These are phyloP conservation scores for Tricholoma furcatifolium DNA, from an alignment of 768 basidiomycete genomes.

Conservation along the genomic window DNA sequence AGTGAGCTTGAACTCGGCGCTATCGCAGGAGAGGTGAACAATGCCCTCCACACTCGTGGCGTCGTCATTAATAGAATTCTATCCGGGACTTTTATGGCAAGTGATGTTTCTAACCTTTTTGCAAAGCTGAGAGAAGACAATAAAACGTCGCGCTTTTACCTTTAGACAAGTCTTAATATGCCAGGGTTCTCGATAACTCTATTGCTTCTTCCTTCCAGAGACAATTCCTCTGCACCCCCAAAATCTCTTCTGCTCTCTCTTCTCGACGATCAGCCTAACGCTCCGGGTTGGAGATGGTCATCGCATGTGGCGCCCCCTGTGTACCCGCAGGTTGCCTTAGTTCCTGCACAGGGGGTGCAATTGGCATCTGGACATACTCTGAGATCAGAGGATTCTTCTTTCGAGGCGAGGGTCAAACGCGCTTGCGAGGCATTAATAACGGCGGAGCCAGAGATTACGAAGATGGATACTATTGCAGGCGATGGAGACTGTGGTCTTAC, in stretches of 20 bases:
- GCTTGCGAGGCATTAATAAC: constrained; percentile 67
- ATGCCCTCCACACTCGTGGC: constrained; percentile 51
- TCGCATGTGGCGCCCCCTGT: constrained; percentile 40
- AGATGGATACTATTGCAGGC: constrained; percentile 88
- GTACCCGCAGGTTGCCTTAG: constrained; percentile 14
- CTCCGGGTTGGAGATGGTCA: constrained; percentile 88
- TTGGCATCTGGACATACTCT: constrained; percentile 17
- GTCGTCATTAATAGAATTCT: constrained; percentile 63
- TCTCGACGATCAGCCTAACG: constrained; percentile 64
- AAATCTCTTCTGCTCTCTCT: constrained; percentile 54
- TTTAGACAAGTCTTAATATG: constrained; percentile 87
- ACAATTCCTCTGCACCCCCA: constrained; percentile 37
- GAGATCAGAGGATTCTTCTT: constrained; percentile 43
- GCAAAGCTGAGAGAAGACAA: neutral
- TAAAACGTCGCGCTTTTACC: neutral
- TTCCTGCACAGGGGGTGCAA: constrained; percentile 9
- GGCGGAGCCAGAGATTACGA: constrained; percentile 88
- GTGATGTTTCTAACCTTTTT: neutral
- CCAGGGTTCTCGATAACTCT: constrained; percentile 88
- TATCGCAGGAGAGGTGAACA: constrained; percentile 61
- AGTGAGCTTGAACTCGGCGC: constrained; percentile 80
- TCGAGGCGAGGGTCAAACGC: constrained; percentile 51
- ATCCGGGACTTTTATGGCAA: constrained; percentile 84
- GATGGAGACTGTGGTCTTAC: constrained; percentile 73
- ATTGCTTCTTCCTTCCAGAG: constrained; percentile 61